These are phyloP conservation scores for Purshia tridentata DNA, from an alignment of 306 rosid genomes.

Conservation along the genomic window DNA sequence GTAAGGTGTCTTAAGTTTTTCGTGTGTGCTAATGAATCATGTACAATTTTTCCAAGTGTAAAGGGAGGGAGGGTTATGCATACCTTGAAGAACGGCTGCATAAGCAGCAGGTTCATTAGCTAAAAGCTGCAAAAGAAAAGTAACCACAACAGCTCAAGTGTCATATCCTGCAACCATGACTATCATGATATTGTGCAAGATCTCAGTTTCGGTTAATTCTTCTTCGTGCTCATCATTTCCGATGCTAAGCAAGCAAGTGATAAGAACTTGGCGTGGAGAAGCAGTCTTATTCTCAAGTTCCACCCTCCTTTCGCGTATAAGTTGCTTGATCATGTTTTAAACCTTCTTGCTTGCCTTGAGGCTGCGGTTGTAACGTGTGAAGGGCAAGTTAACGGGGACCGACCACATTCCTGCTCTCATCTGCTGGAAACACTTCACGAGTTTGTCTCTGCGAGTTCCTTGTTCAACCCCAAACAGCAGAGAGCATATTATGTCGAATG, in stretches of 20 bases:
- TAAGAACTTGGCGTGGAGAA: conserved; percentile 53
- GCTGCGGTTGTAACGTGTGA: conserved; percentile 63
- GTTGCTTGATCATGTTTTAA: conserved; percentile 42
- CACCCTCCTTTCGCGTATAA: conserved; percentile 43
- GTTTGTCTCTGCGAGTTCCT: conserved; percentile 53
- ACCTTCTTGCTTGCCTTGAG: conserved; percentile 54
- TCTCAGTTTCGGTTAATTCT: conserved; percentile 54
- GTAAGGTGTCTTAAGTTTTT: too few species aligned
- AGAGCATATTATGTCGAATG: conserved; percentile 69
- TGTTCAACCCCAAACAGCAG: conserved; percentile 62
- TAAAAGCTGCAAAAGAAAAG: conserved; percentile 52
- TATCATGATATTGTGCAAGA: conserved; percentile 52
- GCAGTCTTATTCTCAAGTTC: conserved; percentile 36
- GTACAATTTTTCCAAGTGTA: too few species aligned
- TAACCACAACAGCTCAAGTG: conserved; percentile 56
- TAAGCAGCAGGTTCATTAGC: conserved; percentile 50
- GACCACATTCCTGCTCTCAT: conserved; percentile 67
- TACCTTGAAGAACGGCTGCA: conserved; percentile 71
- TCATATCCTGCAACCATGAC: conserved; percentile 81
- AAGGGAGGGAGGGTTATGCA: not conserved
- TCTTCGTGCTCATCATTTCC: conserved; percentile 34
- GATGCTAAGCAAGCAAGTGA: conserved; percentile 57
- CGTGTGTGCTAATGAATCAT: too few species aligned
- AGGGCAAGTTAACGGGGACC: conserved; percentile 63
- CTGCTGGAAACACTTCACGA: conserved; percentile 37